Evolutionary conservation across 148 eudicot genomes (phyloP).

Genomic region (Polygonum maritimum): DNA sequence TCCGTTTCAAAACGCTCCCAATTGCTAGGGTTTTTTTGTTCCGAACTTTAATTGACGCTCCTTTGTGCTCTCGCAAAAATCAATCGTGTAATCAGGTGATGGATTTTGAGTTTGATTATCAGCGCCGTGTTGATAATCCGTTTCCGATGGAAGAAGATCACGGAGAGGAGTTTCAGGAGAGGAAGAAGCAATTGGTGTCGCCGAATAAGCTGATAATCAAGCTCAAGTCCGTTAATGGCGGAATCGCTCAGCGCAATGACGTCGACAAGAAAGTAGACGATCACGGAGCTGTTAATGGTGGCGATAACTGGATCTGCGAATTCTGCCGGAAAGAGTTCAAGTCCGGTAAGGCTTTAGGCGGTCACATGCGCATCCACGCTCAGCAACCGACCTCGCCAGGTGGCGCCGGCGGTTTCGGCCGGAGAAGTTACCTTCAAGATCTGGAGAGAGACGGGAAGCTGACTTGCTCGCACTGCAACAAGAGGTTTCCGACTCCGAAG

Average conservation of each 20-base stretch:
- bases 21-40: not conserved
- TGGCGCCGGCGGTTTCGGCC: not conserved
- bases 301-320: not conserved
- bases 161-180: not conserved
- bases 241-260: not conserved
- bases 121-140: not conserved
- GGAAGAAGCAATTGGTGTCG: not conserved
- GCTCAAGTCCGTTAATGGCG: not conserved
- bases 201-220: not conserved
- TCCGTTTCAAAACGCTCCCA: not conserved
- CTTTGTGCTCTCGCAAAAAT: not conserved
- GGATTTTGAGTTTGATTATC: not conserved
- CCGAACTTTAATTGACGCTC: not conserved
- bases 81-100: not conserved
- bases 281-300: not conserved
- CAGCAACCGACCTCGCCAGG: not conserved
- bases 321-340: not conserved
- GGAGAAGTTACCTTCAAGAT: not conserved
- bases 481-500: constrained; percentile 5
- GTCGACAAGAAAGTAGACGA: not conserved
- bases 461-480: constrained; percentile 13
- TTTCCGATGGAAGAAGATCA: not conserved
- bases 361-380: constrained; percentile 10
- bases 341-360: constrained; percentile 12
- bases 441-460: not conserved